A percentile compares a stretch with the other conserved stretches of the same genome.
These are phyloP conservation scores for Penicillium simplicissimum DNA, from an alignment of 495 filamentous ascomycete genomes.

Conservation along the genomic window DNA sequence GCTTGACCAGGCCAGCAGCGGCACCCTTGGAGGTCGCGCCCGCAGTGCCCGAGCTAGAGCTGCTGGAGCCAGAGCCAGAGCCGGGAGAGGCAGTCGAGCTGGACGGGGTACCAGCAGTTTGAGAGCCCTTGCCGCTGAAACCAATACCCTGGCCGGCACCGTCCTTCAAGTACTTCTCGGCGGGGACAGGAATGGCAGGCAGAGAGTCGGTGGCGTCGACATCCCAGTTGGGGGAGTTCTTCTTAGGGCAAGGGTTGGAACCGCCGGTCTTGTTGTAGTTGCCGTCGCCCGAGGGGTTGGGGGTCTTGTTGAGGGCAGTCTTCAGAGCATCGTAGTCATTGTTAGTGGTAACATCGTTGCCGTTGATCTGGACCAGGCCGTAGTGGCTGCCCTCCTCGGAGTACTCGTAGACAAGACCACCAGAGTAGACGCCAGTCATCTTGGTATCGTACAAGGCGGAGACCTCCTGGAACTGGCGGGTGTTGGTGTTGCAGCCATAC, in stretches of 20 bases:
- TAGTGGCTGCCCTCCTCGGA: constrained; percentile 72
- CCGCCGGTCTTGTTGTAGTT: constrained; percentile 70
- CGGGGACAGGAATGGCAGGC: constrained; percentile 71
- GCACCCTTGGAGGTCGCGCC: constrained; percentile 40
- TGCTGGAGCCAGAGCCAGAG: constrained; percentile 48
- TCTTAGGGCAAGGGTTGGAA: constrained; percentile 66
- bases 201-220: constrained; percentile 61
- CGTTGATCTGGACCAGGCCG: constrained; percentile 73
- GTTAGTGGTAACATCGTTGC: constrained; percentile 53
- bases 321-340: constrained; percentile 70
- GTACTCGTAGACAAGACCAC: constrained; percentile 96
- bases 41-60: not conserved
- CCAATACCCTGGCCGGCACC: constrained; percentile 75
- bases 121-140: constrained; percentile 70
- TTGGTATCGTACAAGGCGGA: constrained; percentile 73
- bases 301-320: constrained; percentile 60
- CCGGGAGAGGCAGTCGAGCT: constrained; percentile 55
- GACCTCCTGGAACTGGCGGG: constrained; percentile 81
- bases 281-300: constrained; percentile 71
- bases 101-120: constrained; percentile 63
- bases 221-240: constrained; percentile 67
- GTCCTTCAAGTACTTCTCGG: constrained; percentile 65
- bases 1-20: constrained; percentile 43
- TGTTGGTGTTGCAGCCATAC: constrained; percentile 84
- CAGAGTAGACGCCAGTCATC: constrained; percentile 93